A percentile compares a stretch with the other conserved stretches of the same genome.
These are phyloP conservation scores for Bocquillonia castaneifolia DNA, from an alignment of 441 rosid species.

Conservation along the genomic window DNA sequence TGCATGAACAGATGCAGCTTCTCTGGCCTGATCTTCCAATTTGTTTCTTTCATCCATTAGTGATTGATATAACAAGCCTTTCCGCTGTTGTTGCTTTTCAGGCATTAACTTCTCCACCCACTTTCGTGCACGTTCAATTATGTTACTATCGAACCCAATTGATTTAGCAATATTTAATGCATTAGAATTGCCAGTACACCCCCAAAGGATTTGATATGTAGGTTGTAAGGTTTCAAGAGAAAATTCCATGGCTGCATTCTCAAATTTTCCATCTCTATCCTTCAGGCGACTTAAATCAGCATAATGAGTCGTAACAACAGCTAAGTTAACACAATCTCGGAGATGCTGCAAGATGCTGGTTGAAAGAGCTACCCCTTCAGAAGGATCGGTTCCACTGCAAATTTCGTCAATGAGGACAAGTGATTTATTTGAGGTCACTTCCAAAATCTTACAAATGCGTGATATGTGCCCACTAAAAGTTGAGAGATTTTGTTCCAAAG, in stretches of 20 bases:
- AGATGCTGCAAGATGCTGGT: conserved; percentile 72
- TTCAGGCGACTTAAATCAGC: conserved; percentile 78
- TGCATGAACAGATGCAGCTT: conserved; percentile 52
- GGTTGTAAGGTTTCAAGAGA: conserved; percentile 76
- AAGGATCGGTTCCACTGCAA: conserved; percentile 94
- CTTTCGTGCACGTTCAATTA: conserved; percentile 57
- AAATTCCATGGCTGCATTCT: conserved; percentile 93
- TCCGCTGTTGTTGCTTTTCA: conserved; percentile 61
- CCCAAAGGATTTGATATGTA: conserved; percentile 79
- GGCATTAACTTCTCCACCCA: conserved; percentile 76
- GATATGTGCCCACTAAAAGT: conserved; percentile 89
- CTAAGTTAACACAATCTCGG: conserved; percentile 48
- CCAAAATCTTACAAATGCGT: conserved; percentile 62
- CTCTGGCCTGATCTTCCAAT: conserved; percentile 55
- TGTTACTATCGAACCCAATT: conserved; percentile 62
- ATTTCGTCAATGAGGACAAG: conserved; percentile 91
- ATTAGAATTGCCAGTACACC: conserved; percentile 77
- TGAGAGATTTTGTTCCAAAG: conserved; percentile 86
- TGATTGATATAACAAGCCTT: conserved; percentile 62
- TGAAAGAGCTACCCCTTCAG: conserved; percentile 88
- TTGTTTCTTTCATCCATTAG: conserved; percentile 67
- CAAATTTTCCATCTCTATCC: conserved; percentile 60
- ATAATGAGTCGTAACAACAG: conserved; percentile 83
- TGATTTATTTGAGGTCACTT: conserved; percentile 61
- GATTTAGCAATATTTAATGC: conserved; percentile 78